phyloP scores from a whole-genome alignment of 495 filamentous ascomycete genomes.

The Collariella sp. region DNA sequence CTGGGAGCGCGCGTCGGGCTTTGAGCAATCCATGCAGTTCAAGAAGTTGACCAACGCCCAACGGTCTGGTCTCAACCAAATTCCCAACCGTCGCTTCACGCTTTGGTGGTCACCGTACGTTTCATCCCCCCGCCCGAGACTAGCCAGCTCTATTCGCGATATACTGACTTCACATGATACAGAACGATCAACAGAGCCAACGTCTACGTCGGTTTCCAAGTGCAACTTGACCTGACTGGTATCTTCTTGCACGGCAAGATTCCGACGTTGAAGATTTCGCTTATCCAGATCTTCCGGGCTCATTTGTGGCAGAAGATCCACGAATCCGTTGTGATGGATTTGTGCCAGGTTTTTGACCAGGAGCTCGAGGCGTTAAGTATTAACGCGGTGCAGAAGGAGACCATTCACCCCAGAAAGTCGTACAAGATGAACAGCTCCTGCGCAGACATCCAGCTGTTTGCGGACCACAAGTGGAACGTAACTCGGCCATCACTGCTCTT shows the following conservation, averaged over 20 bases:
- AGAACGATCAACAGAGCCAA: conserved; percentile 65
- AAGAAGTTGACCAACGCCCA: conserved; percentile 99
- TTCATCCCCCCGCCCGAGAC: background rate
- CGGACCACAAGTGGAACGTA: conserved; percentile 98
- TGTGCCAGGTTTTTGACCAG: conserved; percentile 99
- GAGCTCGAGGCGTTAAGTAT: conserved; percentile 94
- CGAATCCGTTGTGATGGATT: conserved; percentile 97
- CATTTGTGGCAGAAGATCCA: conserved; percentile 99
- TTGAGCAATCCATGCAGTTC: conserved; percentile 85
- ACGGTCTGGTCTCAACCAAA: conserved; percentile 96
- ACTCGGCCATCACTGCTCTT: conserved; percentile 86
- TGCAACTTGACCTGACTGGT: conserved; percentile 95
- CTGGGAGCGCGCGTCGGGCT: conserved; percentile 83
- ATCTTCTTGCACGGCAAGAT: conserved; percentile 99
- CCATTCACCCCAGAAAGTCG: conserved; percentile 97
- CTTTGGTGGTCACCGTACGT: conserved; percentile 81
- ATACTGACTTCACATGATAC: background rate
- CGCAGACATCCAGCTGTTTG: conserved; percentile 95
- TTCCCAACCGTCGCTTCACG: conserved; percentile 98
- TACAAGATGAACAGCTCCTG: conserved; percentile 99
- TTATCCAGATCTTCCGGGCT: conserved; percentile 99
- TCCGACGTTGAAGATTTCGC: conserved; percentile 93
- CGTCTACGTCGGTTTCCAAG: conserved; percentile 94
- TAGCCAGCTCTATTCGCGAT: background rate
- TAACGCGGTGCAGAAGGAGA: conserved; percentile 98